Evolutionary conservation across 257 asterid genomes (phyloP).

Genomic region (Plectranthus barbatus): DNA sequence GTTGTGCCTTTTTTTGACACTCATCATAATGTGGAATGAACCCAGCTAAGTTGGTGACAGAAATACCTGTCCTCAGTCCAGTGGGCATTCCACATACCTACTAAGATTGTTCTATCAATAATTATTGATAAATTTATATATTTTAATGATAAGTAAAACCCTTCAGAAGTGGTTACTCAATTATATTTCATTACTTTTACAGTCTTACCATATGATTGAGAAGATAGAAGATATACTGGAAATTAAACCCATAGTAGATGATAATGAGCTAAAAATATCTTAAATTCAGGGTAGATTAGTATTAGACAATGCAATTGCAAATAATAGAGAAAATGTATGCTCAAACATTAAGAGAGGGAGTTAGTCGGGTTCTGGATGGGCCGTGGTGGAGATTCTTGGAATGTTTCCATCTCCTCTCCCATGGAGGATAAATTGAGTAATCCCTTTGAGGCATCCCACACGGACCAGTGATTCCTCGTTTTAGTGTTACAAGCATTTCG

Average conservation of each 20-base stretch:
- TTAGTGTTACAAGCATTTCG: not conserved
- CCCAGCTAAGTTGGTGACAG: not conserved
- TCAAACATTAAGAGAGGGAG: not conserved
- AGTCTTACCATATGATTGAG: not conserved
- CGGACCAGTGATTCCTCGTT: not conserved
- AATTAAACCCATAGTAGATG: not conserved
- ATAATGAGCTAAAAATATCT: not conserved
- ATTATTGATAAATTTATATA: not conserved
- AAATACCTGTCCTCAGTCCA: no score
- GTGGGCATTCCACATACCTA: not conserved
- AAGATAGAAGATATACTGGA: not conserved
- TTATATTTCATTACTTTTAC: not conserved
- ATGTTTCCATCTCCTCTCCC: not conserved
- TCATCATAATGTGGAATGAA: not conserved
- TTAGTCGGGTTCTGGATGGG: not conserved
- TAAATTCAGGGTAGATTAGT: not conserved
- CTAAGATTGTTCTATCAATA: not conserved
- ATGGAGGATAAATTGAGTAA: not conserved
- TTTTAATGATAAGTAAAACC: no score
- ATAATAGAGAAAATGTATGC: not conserved
- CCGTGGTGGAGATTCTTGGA: not conserved
- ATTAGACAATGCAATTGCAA: not conserved
- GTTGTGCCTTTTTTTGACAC: not conserved
- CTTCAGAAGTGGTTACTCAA: not conserved
- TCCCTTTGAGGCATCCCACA: not conserved